Evolutionary conservation across 805 yeast genomes (phyloP), one percentile per base, ranked within the genome.

Genomic region (Starmerella roubikii): DNA sequence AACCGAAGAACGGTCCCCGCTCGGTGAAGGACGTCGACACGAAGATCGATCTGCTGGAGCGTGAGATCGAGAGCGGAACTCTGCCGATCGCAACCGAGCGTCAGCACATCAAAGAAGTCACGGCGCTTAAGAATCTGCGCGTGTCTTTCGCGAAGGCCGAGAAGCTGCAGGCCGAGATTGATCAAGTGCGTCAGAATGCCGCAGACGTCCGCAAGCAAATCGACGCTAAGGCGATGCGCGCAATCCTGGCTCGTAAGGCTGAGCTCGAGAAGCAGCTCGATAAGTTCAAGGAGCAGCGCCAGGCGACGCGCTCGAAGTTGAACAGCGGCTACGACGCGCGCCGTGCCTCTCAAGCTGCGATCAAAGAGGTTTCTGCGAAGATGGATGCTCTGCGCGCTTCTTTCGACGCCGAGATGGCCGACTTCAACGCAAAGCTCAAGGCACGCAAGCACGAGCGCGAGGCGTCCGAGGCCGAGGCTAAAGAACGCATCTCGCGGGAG

Each of bases 61-160:
- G 68, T 31, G 66, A 70, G 49, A 77, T 91, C 45, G 82, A 80
- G 40, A 62, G 79, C 36, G 97, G 97, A 47, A 62, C 69, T 33
- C 68, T 91, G 57, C 73, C 82, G 52, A 74, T 91, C 55, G 96
- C 85, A 38, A 94, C 88, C 47, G 99, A 91, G 70, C 78, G 83
- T 66, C 71, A 76, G 56, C 62, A 69, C 48, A 74, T 91, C 50
- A 81, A 81, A 64, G 97, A 88, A 64, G 80, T 84, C 69, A 71
- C 84, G 37, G 61, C 76, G 33, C 72, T 91, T 59, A 76, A 88
- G 62, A 84, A 82, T 64, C 64, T 80, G 56, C 74, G 77, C 55
- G 79, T 78, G 60, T 86, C 78, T 59, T 81, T 83, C 57, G 73
- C 74, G 35, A 67, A 71, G 34, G 67, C 86, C 51, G 85, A 76